A percentile compares a stretch with the other conserved stretches of the same genome.
Evolutionary conservation across 139 green algal species (phyloP).

Genomic region (Chlorella ohadii): DNA sequence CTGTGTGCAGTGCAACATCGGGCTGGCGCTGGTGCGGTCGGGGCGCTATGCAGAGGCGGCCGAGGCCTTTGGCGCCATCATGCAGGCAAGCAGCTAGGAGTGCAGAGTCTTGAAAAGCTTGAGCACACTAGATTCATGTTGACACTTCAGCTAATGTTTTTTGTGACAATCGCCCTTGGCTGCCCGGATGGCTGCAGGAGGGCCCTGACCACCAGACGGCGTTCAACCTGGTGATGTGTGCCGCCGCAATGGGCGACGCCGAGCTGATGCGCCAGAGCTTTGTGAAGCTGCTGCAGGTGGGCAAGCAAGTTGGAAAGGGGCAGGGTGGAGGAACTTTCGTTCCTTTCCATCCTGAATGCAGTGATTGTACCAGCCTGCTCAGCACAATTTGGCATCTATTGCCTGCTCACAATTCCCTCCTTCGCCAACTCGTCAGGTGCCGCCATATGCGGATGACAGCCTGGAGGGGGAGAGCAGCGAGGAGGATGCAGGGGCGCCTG

Average conservation of each 20-base stretch:
- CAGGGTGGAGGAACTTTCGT: no score
- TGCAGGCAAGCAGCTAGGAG: background rate
- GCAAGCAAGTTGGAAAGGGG: no score
- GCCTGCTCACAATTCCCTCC: no score
- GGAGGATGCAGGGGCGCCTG: conserved; percentile 33
- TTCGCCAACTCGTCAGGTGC: background rate
- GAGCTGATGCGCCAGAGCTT: conserved; percentile 84
- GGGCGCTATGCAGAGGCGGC: conserved; percentile 85
- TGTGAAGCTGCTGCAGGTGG: conserved; percentile 62
- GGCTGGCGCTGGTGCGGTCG: conserved; percentile 77
- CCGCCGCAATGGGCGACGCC: conserved; percentile 76
- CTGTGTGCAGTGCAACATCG: conserved; percentile 80
- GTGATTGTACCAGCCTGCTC: no score
- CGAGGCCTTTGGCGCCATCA: conserved; percentile 53
- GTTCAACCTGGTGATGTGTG: conserved; percentile 88
- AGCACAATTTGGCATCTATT: no score
- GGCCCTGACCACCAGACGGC: conserved; percentile 78
- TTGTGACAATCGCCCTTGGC: no score
- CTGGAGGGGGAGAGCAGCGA: conserved; percentile 32
- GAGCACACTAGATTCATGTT: no score
- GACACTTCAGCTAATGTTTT: no score
- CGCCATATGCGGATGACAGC: conserved; percentile 8
- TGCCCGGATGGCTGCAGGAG: no score
- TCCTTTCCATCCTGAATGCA: no score
- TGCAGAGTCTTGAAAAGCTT: no score